These are phyloP conservation scores for Taphrina sp. DNA, from an alignment of 1,139 yeast species.

Conservation along the genomic window DNA sequence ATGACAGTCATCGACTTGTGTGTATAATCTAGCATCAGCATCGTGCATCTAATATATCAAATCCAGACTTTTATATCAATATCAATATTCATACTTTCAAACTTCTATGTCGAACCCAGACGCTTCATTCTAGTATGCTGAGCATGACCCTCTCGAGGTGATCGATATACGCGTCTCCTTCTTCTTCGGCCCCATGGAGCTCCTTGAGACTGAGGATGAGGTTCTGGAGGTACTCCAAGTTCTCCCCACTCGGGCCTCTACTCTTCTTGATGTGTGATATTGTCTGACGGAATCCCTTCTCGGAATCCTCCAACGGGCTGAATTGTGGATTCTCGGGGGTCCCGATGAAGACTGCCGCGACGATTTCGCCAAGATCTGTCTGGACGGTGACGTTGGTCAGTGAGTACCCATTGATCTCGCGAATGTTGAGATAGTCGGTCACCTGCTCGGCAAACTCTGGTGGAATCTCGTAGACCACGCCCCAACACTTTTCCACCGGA, in stretches of 20 bases:
- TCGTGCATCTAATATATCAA: too few relatives aligned
- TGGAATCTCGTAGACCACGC: conserved; percentile 80
- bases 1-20: too few relatives aligned
- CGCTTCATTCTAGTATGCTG: too few relatives aligned
- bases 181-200: background rate
- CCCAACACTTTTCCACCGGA: conserved; percentile 57
- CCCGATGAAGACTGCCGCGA: conserved; percentile 79
- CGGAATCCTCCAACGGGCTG: conserved; percentile 67
- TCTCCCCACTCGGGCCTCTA: conserved; percentile 78
- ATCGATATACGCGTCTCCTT: conserved; percentile 11
- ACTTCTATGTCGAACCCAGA: too few relatives aligned
- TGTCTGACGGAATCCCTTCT: conserved; percentile 48
- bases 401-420: conserved; percentile 89
- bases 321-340: conserved; percentile 76
- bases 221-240: conserved; percentile 63
- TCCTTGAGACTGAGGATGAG: background rate
- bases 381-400: conserved; percentile 67
- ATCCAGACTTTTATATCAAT: too few relatives aligned
- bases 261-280: conserved; percentile 59
- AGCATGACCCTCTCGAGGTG: conserved; percentile 1
- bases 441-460: conserved; percentile 63
- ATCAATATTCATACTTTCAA: too few relatives aligned
- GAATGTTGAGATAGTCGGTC: conserved; percentile 63
- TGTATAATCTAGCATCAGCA: too few relatives aligned
- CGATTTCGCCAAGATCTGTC: conserved; percentile 50